Percentiles rank a stretch among this genome's conserved stretches.
Evolutionary conservation across 306 rosid species (phyloP).

Genomic region (Carpinus viminea): DNA sequence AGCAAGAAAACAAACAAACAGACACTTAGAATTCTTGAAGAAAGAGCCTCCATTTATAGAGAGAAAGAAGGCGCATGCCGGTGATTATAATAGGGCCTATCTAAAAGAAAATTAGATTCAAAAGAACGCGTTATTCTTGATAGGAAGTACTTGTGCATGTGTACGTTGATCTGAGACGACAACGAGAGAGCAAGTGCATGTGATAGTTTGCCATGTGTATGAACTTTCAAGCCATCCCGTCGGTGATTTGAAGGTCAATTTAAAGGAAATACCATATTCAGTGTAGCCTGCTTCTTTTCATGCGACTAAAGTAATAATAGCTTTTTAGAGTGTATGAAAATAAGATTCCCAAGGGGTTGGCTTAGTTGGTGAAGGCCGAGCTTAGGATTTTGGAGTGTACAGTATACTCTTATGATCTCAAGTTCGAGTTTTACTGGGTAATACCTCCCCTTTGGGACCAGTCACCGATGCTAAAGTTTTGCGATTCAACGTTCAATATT

Average conservation of each 20-base stretch:
- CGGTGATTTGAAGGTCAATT: constrained; percentile 24
- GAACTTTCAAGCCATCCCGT: constrained; percentile 13
- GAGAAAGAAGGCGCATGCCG: constrained; percentile 51
- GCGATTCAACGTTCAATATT: too few species aligned
- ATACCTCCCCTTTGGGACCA: too few species aligned
- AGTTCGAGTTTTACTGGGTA: too few species aligned
- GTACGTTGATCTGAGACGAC: constrained; percentile 1
- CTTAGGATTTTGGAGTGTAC: too few species aligned
- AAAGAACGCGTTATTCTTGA: constrained; percentile 26
- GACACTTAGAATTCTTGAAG: constrained; percentile 3
- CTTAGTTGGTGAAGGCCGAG: too few species aligned
- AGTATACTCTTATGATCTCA: too few species aligned
- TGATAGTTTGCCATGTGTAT: constrained; percentile 13
- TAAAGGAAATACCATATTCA: background rate
- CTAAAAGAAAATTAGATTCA: background rate
- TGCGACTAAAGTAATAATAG: too few species aligned
- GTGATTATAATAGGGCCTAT: constrained; percentile 43
- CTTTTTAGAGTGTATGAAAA: too few species aligned
- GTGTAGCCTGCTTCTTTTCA: background rate
- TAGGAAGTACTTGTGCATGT: too few species aligned
- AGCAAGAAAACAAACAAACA: background rate
- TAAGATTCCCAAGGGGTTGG: too few species aligned
- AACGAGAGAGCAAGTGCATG: constrained; percentile 27
- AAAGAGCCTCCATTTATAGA: constrained; percentile 41
- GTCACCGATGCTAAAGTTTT: too few species aligned